A percentile compares a stretch with the other conserved stretches of the same genome.
phyloP scores from a whole-genome alignment of 768 basidiomycete species.

The Porpolomopsis calyptriformis region DNA sequence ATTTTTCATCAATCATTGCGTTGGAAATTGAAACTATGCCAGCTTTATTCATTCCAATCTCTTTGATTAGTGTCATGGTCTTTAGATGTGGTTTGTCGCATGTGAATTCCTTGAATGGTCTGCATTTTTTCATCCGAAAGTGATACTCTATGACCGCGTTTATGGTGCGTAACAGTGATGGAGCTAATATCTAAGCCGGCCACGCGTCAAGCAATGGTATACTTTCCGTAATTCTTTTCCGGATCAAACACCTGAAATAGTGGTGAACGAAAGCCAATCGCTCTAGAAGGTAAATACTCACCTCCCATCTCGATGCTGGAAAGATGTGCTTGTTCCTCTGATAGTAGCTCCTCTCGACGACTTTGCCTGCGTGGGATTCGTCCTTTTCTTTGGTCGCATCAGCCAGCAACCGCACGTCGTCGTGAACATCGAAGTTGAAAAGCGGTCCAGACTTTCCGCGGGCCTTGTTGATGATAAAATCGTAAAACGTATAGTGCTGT shows the following conservation, averaged over 20 bases:
- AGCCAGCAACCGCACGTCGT: slow-evolving; percentile 87
- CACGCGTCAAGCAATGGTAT: slow-evolving; percentile 56
- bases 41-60: too few species aligned
- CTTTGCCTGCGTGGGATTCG: slow-evolving; percentile 97
- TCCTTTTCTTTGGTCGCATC: slow-evolving; percentile 97
- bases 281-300: slow-evolving; percentile 25
- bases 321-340: slow-evolving; percentile 97
- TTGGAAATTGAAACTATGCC: background rate
- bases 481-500: slow-evolving; percentile 98
- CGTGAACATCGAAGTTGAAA: slow-evolving; percentile 98
- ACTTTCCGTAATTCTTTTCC: slow-evolving; percentile 87
- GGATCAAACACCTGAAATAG: slow-evolving; percentile 68
- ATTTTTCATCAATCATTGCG: background rate
- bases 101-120: too few species aligned
- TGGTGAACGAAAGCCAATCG: too few species aligned
- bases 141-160: too few species aligned
- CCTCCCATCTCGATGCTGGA: slow-evolving; percentile 95
- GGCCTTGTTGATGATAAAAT: slow-evolving; percentile 97
- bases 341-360: slow-evolving; percentile 93
- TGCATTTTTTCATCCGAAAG: too few species aligned
- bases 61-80: too few species aligned
- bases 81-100: too few species aligned
- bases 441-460: slow-evolving; percentile 96
- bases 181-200: too few species aligned
- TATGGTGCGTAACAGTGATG: too few species aligned